phyloP scores from a whole-genome alignment of 2,329 filamentous ascomycete genomes.

The Xylariomycetidae sp. region DNA sequence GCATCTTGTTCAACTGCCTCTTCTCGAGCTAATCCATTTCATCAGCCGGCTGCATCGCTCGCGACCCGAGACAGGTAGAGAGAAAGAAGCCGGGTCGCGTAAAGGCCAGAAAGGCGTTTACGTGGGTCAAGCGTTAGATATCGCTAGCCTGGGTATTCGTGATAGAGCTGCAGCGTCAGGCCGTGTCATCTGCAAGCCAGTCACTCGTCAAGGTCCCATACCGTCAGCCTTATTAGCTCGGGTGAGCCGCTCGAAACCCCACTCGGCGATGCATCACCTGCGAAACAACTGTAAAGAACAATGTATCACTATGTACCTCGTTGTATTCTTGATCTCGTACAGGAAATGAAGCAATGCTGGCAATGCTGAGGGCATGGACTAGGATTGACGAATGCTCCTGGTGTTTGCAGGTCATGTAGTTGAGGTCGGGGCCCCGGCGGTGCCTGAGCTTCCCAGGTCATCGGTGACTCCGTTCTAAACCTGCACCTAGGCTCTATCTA shows the following conservation, averaged over 20 bases:
- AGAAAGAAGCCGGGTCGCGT: constrained; percentile 95
- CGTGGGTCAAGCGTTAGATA: constrained; percentile 82
- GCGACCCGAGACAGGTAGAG: constrained; percentile 87
- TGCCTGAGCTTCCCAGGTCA: too few species aligned
- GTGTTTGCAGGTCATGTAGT: too few species aligned
- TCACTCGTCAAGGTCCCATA: too few species aligned
- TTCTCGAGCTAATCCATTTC: constrained; percentile 35
- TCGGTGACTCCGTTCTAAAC: too few species aligned
- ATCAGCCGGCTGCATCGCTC: constrained; percentile 83
- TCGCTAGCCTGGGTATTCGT: background rate
- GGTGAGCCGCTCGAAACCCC: too few species aligned
- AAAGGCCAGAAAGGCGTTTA: constrained; percentile 96
- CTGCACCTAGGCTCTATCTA: too few species aligned
- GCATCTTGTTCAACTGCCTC: background rate
- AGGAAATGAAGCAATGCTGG: background rate
- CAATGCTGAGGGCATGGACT: constrained; percentile 1
- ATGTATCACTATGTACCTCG: constrained; percentile 22
- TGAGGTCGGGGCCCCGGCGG: too few species aligned
- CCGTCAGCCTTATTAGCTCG: too few species aligned
- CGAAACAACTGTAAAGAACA: constrained; percentile 14
- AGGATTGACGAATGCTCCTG: too few species aligned
- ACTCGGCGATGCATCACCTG: too few species aligned
- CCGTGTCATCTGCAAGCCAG: too few species aligned
- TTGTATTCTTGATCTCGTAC: constrained; percentile 5
- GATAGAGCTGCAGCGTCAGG: too few species aligned